phyloP scores from a whole-genome alignment of 2,329 filamentous ascomycete genomes.

The Xylaria polymorpha region DNA sequence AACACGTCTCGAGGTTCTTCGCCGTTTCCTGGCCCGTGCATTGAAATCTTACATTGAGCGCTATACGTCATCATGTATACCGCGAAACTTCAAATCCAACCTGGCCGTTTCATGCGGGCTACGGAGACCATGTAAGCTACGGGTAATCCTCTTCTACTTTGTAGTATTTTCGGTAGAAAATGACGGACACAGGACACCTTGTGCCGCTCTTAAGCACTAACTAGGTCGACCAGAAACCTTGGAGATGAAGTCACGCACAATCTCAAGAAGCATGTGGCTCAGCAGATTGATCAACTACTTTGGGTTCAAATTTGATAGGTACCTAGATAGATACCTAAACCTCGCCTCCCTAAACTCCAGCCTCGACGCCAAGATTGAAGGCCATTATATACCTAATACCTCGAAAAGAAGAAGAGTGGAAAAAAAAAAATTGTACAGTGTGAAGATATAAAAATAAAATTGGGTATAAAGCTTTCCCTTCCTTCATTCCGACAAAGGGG shows the following conservation, averaged over 20 bases:
- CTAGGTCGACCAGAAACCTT: background rate
- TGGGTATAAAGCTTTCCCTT: constrained; percentile 36
- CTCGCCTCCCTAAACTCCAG: constrained; percentile 14
- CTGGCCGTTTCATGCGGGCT: background rate
- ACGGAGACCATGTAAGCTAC: background rate
- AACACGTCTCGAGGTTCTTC: constrained; percentile 4
- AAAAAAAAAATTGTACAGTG: constrained; percentile 28
- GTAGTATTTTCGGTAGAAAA: background rate
- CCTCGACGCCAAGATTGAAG: constrained; percentile 14
- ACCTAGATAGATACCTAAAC: background rate
- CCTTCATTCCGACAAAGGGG: constrained; percentile 9
- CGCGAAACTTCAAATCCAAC: background rate
- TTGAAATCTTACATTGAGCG: background rate
- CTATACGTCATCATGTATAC: background rate
- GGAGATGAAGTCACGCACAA: no score
- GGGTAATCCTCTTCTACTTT: background rate
- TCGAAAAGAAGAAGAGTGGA: no score
- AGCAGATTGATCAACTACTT: background rate
- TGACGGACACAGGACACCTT: background rate
- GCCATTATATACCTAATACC: constrained; percentile 1
- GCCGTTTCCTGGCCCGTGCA: background rate
- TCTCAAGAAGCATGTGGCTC: no score
- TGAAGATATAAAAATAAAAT: constrained; percentile 3
- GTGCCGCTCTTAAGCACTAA: background rate
- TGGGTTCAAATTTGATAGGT: background rate